phyloP scores from a whole-genome alignment of 2,329 filamentous ascomycete species.

The Metarhizium album region DNA sequence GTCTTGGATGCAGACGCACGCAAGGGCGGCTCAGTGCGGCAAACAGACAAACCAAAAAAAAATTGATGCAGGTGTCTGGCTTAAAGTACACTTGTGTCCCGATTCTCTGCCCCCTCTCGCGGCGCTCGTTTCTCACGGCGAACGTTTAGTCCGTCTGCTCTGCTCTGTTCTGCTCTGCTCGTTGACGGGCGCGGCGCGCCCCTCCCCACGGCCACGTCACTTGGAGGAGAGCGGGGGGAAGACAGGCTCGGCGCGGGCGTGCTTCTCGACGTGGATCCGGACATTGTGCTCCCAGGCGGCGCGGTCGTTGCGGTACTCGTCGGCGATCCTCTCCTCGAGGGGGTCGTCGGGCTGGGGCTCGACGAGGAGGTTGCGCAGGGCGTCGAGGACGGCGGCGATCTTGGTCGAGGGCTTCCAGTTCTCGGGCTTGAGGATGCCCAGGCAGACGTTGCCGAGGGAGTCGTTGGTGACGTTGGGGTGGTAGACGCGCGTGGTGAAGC shows the following conservation, averaged over 20 bases:
- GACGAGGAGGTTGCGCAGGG: slow-evolving; percentile 61
- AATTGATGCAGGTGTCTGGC: background rate
- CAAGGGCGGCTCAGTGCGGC: background rate
- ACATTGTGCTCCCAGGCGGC: slow-evolving; percentile 65
- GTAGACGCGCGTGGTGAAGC: slow-evolving; percentile 84
- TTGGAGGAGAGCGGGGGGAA: slow-evolving; percentile 24
- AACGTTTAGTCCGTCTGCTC: no score
- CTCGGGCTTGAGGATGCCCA: slow-evolving; percentile 71
- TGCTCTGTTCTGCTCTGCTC: no score
- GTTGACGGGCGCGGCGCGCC: no score
- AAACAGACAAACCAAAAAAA: no score
- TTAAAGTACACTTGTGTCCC: background rate
- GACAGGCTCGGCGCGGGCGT: slow-evolving; percentile 42
- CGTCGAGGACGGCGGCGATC: slow-evolving; percentile 64
- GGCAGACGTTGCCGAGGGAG: slow-evolving; percentile 72
- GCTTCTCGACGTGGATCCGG: slow-evolving; percentile 60
- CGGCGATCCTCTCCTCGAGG: slow-evolving; percentile 75
- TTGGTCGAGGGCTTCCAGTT: slow-evolving; percentile 87
- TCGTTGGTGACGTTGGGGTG: slow-evolving; percentile 93
- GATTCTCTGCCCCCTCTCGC: background rate
- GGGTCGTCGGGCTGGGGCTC: slow-evolving; percentile 85
- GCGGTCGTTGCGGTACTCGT: slow-evolving; percentile 64
- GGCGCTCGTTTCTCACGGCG: background rate
- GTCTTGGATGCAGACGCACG: background rate
- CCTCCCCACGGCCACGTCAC: no score